Evolutionary conservation across 805 yeast species (phyloP), one percentile per base, ranked within the genome.

Genomic region (Ogataea methylovora): DNA sequence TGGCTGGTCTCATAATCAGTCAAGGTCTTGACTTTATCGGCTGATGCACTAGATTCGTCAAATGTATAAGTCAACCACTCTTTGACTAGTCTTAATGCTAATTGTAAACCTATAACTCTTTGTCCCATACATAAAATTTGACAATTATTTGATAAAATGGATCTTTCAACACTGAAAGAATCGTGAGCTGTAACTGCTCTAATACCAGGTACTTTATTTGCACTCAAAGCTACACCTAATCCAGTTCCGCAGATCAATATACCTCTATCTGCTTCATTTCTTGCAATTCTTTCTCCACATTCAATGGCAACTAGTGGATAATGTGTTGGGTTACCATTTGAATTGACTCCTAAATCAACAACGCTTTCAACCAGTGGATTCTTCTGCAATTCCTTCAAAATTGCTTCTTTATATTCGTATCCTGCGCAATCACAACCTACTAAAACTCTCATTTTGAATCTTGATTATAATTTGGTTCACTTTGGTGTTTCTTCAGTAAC

Each of bases 131-230:
- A 67, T 32, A 67, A 52, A 14, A 67, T 54, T 39, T 67, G 73
- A 36, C 67, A 60, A 42, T 67, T 54, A 43, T 67, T 67, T 15
- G 65, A 56, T 15, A 64, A 52, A 20, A 67, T 64, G 23, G 65
- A 56, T 35, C 73, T 51, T 44, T 67, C 73, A 15, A 67, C 71
- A 27, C 65, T 56, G 51, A 65, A 66, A 5, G 66, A 57, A 43
- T 67, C 72, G 37, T 66, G 71, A 4, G 71, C 72, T 16, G 72
- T 67, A 8, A 62, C 71, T 1, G 72, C 72, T 30, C 72, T 50
- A 35, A 67, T 65, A 9, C 71, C 71, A 3, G 54, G 45, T 15
- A 67, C 73, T 42, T 67, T 67, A 49, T 67, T 67, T 11, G 73
- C 72, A 25, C 65, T 51, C 32, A 67, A 57, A 11, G 71, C 70